Conservation (phyloP, 306 rosid species). For the Biancaea sappan region DNA sequence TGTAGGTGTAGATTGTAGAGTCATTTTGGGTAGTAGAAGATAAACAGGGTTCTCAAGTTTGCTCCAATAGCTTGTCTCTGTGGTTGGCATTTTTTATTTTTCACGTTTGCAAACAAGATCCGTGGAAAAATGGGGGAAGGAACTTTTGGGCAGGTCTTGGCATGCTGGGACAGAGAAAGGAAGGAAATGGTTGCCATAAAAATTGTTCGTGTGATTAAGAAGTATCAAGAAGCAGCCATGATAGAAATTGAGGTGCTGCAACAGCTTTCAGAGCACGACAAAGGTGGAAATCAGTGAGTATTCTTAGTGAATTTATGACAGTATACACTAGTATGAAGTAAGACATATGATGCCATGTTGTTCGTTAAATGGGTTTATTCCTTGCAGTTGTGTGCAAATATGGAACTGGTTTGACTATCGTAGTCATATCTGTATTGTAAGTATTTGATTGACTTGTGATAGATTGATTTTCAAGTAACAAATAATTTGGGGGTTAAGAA, state of each 20-base stretch:
- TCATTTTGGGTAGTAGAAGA: not conserved
- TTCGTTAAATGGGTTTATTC: conserved; percentile 86
- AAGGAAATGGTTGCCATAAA: conserved; percentile 95
- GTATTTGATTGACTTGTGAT: conserved; percentile 84
- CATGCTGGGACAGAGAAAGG: conserved; percentile 93
- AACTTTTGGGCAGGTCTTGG: conserved; percentile 95
- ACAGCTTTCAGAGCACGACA: conserved; percentile 90
- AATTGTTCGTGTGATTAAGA: conserved; percentile 86
- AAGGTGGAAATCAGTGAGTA: conserved; percentile 90
- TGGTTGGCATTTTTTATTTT: not conserved
- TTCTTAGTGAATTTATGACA: conserved; percentile 1
- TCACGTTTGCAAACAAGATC: conserved; percentile 66
- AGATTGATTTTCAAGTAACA: conserved; percentile 75
- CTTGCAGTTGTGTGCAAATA: conserved; percentile 99
- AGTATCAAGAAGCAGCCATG: conserved; percentile 98
- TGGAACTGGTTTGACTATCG: conserved; percentile 99
- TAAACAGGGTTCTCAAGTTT: not conserved
- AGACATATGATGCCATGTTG: conserved; percentile 39
- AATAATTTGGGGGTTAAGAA: conserved; percentile 74
- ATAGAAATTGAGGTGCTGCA: conserved; percentile 92
- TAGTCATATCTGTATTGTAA: conserved; percentile 99
- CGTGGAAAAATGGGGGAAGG: conserved; percentile 98
- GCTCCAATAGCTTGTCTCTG: not conserved
- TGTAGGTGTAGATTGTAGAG: not conserved
- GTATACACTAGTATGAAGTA: not conserved